Evolutionary conservation across 768 basidiomycete genomes (phyloP), one percentile per base, ranked within the genome.

Genomic region (Ramaria rubella): DNA sequence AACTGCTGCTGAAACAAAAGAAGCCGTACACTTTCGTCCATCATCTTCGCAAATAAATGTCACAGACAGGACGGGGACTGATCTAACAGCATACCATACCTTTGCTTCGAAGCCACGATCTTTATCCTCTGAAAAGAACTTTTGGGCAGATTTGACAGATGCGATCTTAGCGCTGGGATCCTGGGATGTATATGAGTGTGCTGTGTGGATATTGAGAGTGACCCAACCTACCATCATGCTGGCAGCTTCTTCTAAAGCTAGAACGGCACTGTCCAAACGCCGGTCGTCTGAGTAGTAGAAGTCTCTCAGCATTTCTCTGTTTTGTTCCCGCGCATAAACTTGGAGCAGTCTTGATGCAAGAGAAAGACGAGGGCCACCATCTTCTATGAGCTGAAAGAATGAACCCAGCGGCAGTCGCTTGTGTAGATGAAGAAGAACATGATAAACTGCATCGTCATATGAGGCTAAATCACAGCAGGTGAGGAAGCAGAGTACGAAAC

Each of bases 281-380:
- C 96, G 77, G 70, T 98, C 96, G 64, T 99, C 96, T 33, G 95
- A 95, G 65, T 95, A 99, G 69, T 94, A 98, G 71, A 94, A 98
- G 67, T 99, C 94, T 15, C 93, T 78, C 6, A 98, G 73, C 82
- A 98, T 87, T 60, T 91, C 90, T 50, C 88, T 77, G 66, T 95
- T 89, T 64, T 92, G 92, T 67, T 94, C 90, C 36, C 88, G 75
- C 0, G 90, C 92, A 67, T 94, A 95, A 1, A 94, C 90, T 67
- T 95, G 89, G 44, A 95, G 77, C 3, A 96, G 72, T 58, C 77
- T 83, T 61, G 83, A 83, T 0, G 91, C 92, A n/a, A 81, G 82
- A 3, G 77, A 79, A 7, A 95, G 79, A 42, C 74, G 71, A 33
- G 83, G 76, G 2, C 93, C 91, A 12, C 91, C 90, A 51, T 94